These are phyloP conservation scores for Linum tenue DNA, from an alignment of 345 rosid genomes.

Conservation along the genomic window DNA sequence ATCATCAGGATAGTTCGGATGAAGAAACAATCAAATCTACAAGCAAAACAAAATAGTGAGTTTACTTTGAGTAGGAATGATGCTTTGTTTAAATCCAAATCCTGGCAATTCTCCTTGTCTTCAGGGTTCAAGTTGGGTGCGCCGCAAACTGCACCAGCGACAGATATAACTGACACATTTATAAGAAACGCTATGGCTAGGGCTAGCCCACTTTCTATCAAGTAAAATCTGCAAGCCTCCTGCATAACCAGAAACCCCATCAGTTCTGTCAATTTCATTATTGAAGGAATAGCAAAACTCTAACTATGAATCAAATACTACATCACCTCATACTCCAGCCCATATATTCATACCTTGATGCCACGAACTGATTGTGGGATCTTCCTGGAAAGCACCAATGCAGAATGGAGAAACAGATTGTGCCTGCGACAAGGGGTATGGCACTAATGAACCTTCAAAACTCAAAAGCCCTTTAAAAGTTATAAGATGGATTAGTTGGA, in stretches of 20 bases:
- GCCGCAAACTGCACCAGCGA: constrained; percentile 82
- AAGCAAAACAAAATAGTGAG: background rate
- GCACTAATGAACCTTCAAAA: constrained; percentile 7
- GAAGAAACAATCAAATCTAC: constrained; percentile 1
- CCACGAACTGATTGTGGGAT: constrained; percentile 74
- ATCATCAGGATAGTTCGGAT: constrained; percentile 1
- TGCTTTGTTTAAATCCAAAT: constrained; percentile 83
- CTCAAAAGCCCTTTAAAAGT: constrained; percentile 3
- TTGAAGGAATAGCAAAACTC: constrained; percentile 2
- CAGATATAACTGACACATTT: constrained; percentile 76
- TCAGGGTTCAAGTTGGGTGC: constrained; percentile 49
- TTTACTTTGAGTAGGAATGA: constrained; percentile 82
- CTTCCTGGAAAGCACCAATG: constrained; percentile 85
- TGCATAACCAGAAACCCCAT: constrained; percentile 25
- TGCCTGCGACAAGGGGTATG: constrained; percentile 37
- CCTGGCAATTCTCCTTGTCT: constrained; percentile 54
- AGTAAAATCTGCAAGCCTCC: constrained; percentile 89
- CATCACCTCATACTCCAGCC: too few species aligned
- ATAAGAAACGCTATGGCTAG: constrained; percentile 76
- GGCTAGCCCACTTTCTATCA: constrained; percentile 85
- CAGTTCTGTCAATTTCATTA: constrained; percentile 5
- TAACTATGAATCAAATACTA: too few species aligned
- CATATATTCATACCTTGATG: constrained; percentile 45
- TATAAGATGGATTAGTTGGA: constrained; percentile 3
- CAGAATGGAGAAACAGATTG: constrained; percentile 94